Evolutionary conservation across 495 filamentous ascomycete species (phyloP), one percentile per base, ranked within the genome.

Genomic region (Tuber borchii): DNA sequence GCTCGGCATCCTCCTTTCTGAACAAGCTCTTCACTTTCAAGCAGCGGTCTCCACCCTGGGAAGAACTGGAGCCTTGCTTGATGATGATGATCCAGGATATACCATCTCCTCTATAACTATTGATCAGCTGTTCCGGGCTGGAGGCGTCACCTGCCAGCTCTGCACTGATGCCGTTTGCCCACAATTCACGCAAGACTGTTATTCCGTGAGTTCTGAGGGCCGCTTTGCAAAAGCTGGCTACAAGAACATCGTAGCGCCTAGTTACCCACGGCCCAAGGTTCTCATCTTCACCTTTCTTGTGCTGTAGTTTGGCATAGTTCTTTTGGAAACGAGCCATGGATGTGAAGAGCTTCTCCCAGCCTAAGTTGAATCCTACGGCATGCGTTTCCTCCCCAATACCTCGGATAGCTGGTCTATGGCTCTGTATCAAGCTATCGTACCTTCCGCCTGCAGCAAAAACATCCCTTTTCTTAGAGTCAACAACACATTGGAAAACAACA

Each of bases 401-500:
- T 40, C 87, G 86, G 71, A 89, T 87, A 73, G 87, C 89, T 19
- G 89, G 88, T 10, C 88, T 87, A 79, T 93, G 89, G 44, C 90
- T 90, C 83, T 88, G 86, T 48, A 99, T 95, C 68, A 99, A 85
- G 34, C 88, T 87, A 82, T 99, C 95, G 83, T 98, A 99, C 42
- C 95, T 90, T 42, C 95, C 95, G 71, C 95, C 95, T 46, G 94
- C 95, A 1, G 95, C 95, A 79, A 99, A 93, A 16, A 98, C 92
- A 78, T 95, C 91, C 43, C 88, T 86, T 78, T 89, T 89, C 83
- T 95, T 97, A 74, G 87, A 91, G 84, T 98, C 96, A 79, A 93
- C 94, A 1, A 97, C 84, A 77, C 94, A 98, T 77, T 96, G 91
- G 82, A 99, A 99, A 40, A 98, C 85, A 34, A 98, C 86, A 48